Conservation (phyloP, 2,329 filamentous ascomycete species). For the Alternaria sp. region DNA sequence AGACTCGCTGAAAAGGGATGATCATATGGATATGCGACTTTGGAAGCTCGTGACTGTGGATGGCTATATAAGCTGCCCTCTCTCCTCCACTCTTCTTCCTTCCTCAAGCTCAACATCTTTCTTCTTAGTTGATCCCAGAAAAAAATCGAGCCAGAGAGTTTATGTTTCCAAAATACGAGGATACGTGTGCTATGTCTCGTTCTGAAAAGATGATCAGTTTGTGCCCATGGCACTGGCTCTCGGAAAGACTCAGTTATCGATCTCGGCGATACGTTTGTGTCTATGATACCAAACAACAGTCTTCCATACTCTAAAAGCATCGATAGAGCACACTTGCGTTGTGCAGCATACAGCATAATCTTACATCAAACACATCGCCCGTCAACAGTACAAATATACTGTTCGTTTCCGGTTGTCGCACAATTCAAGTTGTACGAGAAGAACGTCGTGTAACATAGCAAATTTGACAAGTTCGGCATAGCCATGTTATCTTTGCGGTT, state of each 20-base stretch:
- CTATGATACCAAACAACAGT: too few relatives aligned
- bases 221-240: not conserved
- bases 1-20: rapidly evolving
- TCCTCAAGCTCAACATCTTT: too few relatives aligned
- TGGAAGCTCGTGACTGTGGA: not conserved
- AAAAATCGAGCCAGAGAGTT: too few relatives aligned
- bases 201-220: not conserved
- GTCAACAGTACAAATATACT: not conserved
- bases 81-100: too few relatives aligned
- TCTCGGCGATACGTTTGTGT: not conserved
- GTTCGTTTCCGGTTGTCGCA: not conserved
- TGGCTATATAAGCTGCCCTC: not conserved
- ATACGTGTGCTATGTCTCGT: not conserved
- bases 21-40: rapidly evolving
- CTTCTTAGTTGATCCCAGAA: too few relatives aligned
- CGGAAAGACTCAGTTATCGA: rapidly evolving
- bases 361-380: not conserved
- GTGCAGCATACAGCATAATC: not conserved
- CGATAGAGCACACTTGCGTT: not conserved
- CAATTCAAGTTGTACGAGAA: not conserved
- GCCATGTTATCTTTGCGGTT: not conserved
- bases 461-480: not conserved
- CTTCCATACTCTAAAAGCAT: too few relatives aligned
- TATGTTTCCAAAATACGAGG: too few relatives aligned
- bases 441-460: not conserved